phyloP scores from a whole-genome alignment of 108 stramenopile genomes.

The Nitzschia sp. region DNA sequence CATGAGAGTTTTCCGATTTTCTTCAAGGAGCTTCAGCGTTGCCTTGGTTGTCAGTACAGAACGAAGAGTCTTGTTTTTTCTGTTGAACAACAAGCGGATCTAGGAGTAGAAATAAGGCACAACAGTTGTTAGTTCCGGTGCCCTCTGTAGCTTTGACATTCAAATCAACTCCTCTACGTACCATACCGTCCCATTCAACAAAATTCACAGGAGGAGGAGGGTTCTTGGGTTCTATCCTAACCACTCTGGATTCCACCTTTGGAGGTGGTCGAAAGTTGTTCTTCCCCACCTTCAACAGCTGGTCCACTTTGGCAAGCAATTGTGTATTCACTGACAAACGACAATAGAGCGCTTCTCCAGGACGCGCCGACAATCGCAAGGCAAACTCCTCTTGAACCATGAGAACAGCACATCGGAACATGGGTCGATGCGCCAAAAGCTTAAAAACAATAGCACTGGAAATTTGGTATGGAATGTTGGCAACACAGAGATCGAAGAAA shows the following conservation, averaged over 20 bases:
- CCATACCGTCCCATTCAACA: conserved; percentile 99
- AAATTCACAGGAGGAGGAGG: conserved; percentile 98
- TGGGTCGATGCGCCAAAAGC: conserved; percentile 90
- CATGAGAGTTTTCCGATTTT: conserved; percentile 75
- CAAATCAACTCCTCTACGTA: too few relatives aligned
- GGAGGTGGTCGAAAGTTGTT: conserved; percentile 99
- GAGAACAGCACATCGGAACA: conserved; percentile 98
- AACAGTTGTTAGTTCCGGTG: background rate
- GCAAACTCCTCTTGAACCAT: conserved; percentile 99
- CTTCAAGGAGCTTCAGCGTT: conserved; percentile 85
- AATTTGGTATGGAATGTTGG: conserved; percentile 99
- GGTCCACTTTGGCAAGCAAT: conserved; percentile 95
- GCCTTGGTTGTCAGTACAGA: conserved; percentile 78
- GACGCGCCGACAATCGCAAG: conserved; percentile 86
- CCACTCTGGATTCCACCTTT: conserved; percentile 87
- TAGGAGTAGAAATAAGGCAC: conserved; percentile 14
- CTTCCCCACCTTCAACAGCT: conserved; percentile 95
- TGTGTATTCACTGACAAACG: conserved; percentile 97
- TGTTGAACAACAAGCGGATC: conserved; percentile 83
- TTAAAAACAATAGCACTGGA: conserved; percentile 95
- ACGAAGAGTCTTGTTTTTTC: conserved; percentile 91
- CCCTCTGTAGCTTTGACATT: too few relatives aligned
- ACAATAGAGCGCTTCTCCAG: conserved; percentile 96
- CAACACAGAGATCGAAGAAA: conserved; percentile 97
- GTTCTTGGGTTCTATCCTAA: conserved; percentile 91